phyloP scores from a whole-genome alignment of 2,329 filamentous ascomycete species.

The Hortaea werneckii region DNA sequence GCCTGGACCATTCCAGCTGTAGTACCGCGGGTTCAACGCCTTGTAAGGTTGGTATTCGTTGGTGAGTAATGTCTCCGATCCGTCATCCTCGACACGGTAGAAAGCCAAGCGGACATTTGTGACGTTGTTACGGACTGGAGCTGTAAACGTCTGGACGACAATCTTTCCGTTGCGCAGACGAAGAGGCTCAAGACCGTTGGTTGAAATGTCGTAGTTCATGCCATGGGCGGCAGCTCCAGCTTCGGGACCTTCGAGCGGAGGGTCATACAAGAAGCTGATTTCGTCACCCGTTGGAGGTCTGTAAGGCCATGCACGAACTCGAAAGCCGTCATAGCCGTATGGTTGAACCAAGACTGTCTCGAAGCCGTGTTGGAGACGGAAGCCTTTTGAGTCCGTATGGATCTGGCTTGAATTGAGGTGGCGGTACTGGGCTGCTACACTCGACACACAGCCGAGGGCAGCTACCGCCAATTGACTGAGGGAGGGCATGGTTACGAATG shows the following conservation, averaged over 20 bases:
- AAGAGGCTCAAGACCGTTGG: conserved; percentile 23
- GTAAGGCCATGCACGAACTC: conserved; percentile 31
- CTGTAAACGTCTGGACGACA: conserved; percentile 25
- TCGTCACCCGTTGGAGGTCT: conserved; percentile 27
- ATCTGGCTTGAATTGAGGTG: conserved; percentile 1
- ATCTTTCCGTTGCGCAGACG: conserved; percentile 29
- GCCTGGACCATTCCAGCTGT: conserved; percentile 25
- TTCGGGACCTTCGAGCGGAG: conserved; percentile 30
- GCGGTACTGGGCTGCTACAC: not conserved
- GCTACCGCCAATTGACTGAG: not conserved
- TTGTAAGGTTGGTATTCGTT: conserved; percentile 27
- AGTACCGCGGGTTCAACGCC: conserved; percentile 27
- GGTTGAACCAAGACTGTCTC: conserved; percentile 31
- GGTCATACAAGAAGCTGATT: conserved; percentile 30
- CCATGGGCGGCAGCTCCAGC: conserved; percentile 21
- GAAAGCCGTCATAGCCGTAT: conserved; percentile 31
- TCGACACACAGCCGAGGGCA: not conserved
- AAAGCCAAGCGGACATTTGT: conserved; percentile 28
- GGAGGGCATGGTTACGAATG: not conserved
- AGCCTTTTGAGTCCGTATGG: conserved; percentile 2
- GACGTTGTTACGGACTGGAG: conserved; percentile 17
- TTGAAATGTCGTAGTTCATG: conserved; percentile 24
- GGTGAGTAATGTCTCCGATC: conserved; percentile 27
- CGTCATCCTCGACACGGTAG: conserved; percentile 26
- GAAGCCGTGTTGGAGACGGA: conserved; percentile 25